These are phyloP conservation scores for Hypomontagnella submonticulosa DNA, from an alignment of 495 filamentous ascomycete genomes.

Conservation along the genomic window DNA sequence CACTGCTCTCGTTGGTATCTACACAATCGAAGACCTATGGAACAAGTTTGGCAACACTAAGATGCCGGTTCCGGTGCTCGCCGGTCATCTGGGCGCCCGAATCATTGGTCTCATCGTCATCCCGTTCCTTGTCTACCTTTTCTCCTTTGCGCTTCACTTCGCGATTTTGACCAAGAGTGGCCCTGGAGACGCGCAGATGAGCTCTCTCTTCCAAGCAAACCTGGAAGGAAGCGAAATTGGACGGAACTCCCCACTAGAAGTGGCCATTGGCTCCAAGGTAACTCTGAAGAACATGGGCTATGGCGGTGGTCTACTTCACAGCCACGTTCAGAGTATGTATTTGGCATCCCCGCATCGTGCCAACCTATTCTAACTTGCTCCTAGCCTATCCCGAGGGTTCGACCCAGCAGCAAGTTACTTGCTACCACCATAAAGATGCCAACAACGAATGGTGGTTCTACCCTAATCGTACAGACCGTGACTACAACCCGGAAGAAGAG, in stretches of 20 bases:
- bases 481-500: conserved; percentile 76
- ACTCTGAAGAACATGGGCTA: conserved; percentile 99
- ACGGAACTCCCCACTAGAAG: conserved; percentile 90
- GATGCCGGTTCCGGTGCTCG: conserved; percentile 86
- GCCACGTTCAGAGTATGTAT: conserved; percentile 78
- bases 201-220: conserved; percentile 98
- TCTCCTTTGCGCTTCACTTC: conserved; percentile 95
- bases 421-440: conserved; percentile 99
- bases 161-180: conserved; percentile 92
- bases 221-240: conserved; percentile 92
- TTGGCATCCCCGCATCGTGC: neutral
- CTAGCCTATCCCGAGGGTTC: conserved; percentile 92
- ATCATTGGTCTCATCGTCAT: conserved; percentile 89
- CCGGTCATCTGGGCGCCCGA: conserved; percentile 80
- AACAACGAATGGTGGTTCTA: conserved; percentile 99
- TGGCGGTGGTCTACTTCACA: conserved; percentile 96
- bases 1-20: conserved; percentile 92
- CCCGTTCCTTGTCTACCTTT: conserved; percentile 87
- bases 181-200: conserved; percentile 98
- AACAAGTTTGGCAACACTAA: conserved; percentile 95
- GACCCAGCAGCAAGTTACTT: conserved; percentile 93
- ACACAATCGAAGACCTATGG: conserved; percentile 97
- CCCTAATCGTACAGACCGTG: conserved; percentile 79
- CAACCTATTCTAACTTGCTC: conserved; percentile 18
- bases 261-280: conserved; percentile 87